Base-by-base conservation (phyloP, 257 asterid genomes). In the Vinca minor region DNA sequence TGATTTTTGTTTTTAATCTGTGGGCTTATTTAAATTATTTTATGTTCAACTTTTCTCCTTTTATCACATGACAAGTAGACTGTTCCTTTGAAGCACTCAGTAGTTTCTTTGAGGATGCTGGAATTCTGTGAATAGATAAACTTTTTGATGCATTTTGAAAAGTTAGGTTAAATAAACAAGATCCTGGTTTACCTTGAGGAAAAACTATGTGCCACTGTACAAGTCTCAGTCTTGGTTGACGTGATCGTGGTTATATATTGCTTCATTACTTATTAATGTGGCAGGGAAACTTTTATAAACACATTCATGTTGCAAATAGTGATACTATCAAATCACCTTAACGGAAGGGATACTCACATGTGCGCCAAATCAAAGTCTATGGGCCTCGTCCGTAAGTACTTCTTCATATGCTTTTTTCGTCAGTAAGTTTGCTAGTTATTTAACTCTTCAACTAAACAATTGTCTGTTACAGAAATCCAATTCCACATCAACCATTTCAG, bases 291-390 rank as follows among this genome's bases (percentile, higher is more conserved):
- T 49, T 92, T 89, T 87, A 95, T 87, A 76, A 85, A 84, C 78
- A 83, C 98, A 14, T 93, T 93, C 89, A 89, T 89, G 98, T 77
- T 93, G 85, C 97, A 89, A 78, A 87, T 93, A 45, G 85, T 79
- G 14, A 77, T 93, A 52, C 61, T 89, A 68, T 77, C 97, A 52
- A 93, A 93, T 78, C 96, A 89, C 79, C 89, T 93, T 21, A 89
- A 89, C 14, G 97, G 96, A 64, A 85, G 95, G 81, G 97, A 93
- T 70, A 89, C 97, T 28, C 97, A n/a, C n/a, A 89, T 73, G 84
- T 92, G 63, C 89, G 98, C 74, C 98, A 92, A 74, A 85, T 92
- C 73, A 92, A 92, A 87, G 88, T 89, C 74, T 87, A 87, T 64
- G 97, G 98, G 61, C 98, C 98, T 48, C 82, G 85, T 63, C 95